Evolutionary conservation across 2,329 filamentous ascomycete species (phyloP).

Genomic region (Tolypocladium paradoxum): DNA sequence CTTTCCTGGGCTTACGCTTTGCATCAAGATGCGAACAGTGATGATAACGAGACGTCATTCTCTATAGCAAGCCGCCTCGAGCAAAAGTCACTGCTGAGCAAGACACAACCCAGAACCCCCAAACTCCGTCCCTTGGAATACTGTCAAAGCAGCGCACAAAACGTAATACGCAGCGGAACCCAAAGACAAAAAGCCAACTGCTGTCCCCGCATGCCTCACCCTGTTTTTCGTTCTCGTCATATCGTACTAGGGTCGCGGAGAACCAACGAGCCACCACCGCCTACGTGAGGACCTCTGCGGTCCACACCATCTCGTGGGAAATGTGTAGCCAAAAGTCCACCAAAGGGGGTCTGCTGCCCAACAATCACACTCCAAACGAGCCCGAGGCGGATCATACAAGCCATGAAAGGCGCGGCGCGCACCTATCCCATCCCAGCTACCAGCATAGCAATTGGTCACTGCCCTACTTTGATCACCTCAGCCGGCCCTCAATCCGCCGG

Average conservation of each 20-base stretch:
- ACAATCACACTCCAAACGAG: background rate
- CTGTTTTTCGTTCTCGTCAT: background rate
- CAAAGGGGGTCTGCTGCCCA: background rate
- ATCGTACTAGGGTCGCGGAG: background rate
- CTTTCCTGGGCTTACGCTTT: no score
- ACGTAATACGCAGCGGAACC: background rate
- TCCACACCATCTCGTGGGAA: background rate
- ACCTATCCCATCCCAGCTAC: background rate
- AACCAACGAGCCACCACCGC: background rate
- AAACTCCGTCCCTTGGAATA: background rate
- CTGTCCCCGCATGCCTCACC: background rate
- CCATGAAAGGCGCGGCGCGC: background rate
- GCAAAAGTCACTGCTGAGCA: background rate
- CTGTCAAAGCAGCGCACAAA: background rate
- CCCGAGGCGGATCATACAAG: background rate
- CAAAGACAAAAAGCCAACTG: background rate
- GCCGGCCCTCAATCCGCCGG: background rate
- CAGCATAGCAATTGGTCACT: background rate
- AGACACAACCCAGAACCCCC: background rate
- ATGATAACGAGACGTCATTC: background rate
- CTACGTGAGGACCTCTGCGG: background rate
- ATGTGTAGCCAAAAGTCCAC: background rate
- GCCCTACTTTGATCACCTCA: background rate
- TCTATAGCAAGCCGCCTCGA: background rate
- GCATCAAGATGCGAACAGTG: no score